A percentile compares a stretch with the other conserved stretches of the same genome.
Conservation (phyloP, 2,329 filamentous ascomycete genomes). For the Exophiala lecanii-corni region DNA sequence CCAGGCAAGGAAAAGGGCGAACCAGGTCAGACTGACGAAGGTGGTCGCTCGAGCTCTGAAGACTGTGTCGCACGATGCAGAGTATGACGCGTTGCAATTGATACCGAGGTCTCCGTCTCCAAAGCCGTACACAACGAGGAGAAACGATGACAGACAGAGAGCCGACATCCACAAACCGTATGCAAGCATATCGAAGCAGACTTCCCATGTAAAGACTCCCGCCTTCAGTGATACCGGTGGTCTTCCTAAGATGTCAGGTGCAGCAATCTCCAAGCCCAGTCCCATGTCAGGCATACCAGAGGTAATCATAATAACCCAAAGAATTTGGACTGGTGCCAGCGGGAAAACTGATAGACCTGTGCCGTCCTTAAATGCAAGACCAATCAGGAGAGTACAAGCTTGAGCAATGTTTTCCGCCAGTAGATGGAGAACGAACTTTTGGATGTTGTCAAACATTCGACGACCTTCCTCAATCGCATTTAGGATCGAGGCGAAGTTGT, state of each 20-base stretch:
- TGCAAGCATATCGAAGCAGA: constrained; percentile 69
- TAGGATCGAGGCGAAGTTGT: constrained; percentile 84
- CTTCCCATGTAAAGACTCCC: constrained; percentile 71
- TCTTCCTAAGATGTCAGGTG: constrained; percentile 71
- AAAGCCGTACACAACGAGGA: constrained; percentile 59
- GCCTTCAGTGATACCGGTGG: constrained; percentile 57
- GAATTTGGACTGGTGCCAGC: constrained; percentile 76
- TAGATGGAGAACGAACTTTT: constrained; percentile 79
- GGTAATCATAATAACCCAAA: constrained; percentile 94
- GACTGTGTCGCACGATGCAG: constrained; percentile 54
- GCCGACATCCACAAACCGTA: constrained; percentile 75
- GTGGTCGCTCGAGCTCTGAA: constrained; percentile 69
- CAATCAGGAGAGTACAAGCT: constrained; percentile 76
- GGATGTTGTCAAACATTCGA: constrained; percentile 84
- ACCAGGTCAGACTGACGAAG: constrained; percentile 72
- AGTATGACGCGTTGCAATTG: constrained; percentile 58
- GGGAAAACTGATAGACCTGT: constrained; percentile 75
- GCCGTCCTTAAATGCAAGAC: constrained; percentile 73
- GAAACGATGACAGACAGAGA: constrained; percentile 60
- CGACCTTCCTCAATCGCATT: constrained; percentile 78
- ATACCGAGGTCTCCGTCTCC: constrained; percentile 56
- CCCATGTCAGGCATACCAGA: constrained; percentile 85
- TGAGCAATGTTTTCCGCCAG: constrained; percentile 79
- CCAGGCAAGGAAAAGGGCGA: constrained; percentile 72
- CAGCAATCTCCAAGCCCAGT: constrained; percentile 71